These are phyloP conservation scores for Sporothrix euskadiensis DNA, from an alignment of 2,329 filamentous ascomycete species.

Conservation along the genomic window DNA sequence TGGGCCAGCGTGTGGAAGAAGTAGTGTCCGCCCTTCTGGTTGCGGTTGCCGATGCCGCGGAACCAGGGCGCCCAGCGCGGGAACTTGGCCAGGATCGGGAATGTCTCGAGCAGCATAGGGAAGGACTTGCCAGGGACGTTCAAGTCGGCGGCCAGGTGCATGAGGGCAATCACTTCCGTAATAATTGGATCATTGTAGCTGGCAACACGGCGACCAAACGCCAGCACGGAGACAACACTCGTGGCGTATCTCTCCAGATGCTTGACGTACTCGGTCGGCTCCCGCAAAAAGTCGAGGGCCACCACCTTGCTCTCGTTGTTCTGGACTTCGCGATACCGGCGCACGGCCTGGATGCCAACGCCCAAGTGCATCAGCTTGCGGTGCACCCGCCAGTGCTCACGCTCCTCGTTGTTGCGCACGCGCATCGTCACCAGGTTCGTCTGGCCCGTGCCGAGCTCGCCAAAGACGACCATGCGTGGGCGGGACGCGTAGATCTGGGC, in stretches of 20 bases:
- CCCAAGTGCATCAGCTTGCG: constrained; percentile 55
- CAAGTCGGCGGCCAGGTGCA: constrained; percentile 59
- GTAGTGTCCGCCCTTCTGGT: constrained; percentile 46
- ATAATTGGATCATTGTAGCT: constrained; percentile 57
- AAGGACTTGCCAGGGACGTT: constrained; percentile 56
- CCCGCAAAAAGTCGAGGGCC: constrained; percentile 50
- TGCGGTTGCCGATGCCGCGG: constrained; percentile 47
- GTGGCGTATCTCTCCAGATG: constrained; percentile 57
- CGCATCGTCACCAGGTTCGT: constrained; percentile 49
- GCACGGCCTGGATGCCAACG: constrained; percentile 57
- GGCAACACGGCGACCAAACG: constrained; percentile 55
- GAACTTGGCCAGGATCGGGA: constrained; percentile 51
- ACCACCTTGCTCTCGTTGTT: constrained; percentile 59
- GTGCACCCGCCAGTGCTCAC: constrained; percentile 48
- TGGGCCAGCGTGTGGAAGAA: constrained; percentile 56
- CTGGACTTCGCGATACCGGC: constrained; percentile 55
- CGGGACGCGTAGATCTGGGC: constrained; percentile 53
- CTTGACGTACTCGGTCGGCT: constrained; percentile 51
- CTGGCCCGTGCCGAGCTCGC: constrained; percentile 49
- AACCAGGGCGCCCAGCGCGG: constrained; percentile 54
- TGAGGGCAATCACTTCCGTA: constrained; percentile 59
- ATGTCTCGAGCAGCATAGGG: constrained; percentile 59
- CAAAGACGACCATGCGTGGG: constrained; percentile 52
- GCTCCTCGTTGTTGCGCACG: constrained; percentile 42
- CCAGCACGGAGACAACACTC: constrained; percentile 57